A percentile compares a stretch with the other conserved stretches of the same genome.
phyloP scores from a whole-genome alignment of 2,329 filamentous ascomycete genomes.

The Cladophialophora bantiana region DNA sequence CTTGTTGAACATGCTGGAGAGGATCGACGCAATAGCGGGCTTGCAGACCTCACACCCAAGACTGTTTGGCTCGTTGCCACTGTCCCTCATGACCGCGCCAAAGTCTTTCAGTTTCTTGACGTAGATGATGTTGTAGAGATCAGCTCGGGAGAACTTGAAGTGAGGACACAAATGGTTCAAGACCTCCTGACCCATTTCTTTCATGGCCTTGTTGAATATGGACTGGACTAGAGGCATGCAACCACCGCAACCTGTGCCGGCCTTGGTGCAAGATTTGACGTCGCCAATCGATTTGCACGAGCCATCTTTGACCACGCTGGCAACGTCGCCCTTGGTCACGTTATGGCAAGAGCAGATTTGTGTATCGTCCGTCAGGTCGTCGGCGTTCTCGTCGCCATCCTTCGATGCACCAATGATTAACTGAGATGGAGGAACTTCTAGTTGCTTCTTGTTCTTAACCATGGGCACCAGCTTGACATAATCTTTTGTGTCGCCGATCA shows the following conservation, averaged over 20 bases:
- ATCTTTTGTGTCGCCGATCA: constrained; percentile 91
- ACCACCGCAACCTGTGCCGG: constrained; percentile 87
- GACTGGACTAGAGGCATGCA: constrained; percentile 87
- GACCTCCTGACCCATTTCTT: constrained; percentile 82
- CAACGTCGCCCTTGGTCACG: constrained; percentile 82
- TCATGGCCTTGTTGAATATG: constrained; percentile 90
- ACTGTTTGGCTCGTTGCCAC: constrained; percentile 74
- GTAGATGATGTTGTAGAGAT: constrained; percentile 88
- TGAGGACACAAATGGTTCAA: constrained; percentile 86
- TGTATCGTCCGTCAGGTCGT: constrained; percentile 81
- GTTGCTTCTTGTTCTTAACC: constrained; percentile 80
- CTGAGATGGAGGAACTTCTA: constrained; percentile 79
- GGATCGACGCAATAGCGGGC: constrained; percentile 79
- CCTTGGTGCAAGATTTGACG: constrained; percentile 89
- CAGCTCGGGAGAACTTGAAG: constrained; percentile 81
- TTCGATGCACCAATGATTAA: constrained; percentile 82
- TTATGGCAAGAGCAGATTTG: constrained; percentile 96
- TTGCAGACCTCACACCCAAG: constrained; percentile 88
- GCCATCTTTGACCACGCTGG: constrained; percentile 74
- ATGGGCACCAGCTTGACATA: constrained; percentile 88
- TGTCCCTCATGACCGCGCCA: constrained; percentile 76
- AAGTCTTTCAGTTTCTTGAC: constrained; percentile 79
- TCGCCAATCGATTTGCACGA: constrained; percentile 81
- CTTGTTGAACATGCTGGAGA: constrained; percentile 81
- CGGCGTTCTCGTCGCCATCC: constrained; percentile 74